Base-by-base conservation (phyloP, 1,139 yeast species). In the Tardiomyces digboiensis region DNA sequence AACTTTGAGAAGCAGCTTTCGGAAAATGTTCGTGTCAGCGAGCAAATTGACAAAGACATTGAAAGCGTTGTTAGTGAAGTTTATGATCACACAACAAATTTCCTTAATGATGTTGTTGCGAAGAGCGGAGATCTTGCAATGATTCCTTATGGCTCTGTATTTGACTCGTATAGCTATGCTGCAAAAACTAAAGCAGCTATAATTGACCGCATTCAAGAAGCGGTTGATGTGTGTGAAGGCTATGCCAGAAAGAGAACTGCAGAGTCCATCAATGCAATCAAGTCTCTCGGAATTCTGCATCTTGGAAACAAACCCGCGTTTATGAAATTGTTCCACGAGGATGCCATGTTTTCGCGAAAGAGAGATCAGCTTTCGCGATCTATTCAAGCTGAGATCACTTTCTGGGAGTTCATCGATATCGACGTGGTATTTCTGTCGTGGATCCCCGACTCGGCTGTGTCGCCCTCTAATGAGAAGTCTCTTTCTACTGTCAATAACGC, bases 261-360 rank as follows among this genome's bases (percentile, higher is more conserved):
- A 4, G 60, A 61, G 5, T 75, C 78, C 13, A 91, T 89, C 21
- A 73, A 73, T 7, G 72, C 75, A 39, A 80, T 91, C 48, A 78
- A 78, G 46, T 56, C 63, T n/a, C 55, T 81, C 33, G 97, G 72
- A 2, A 53, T 66, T 19, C 49, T 56, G 42, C 68, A 66, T 44
- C 56, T 67, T 13, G 70, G 95, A 1, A 74, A 75, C 47, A 68
- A 50, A 80, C 65, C 73, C 67, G 63, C 62, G 12, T 59, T 60
- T 41, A 80, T 79, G 49, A 82, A 82, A 50, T 75, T 74, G 10
- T 89, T 91, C 66, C 78, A 84, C 46, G 76, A 85, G 14, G 82
- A 79, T 21, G 73, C 83, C 42, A 91, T 91, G 98, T 91, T 88
- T 55, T 76, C 87, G 2, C 78, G 89, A 53, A 73, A 74, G 46